Evolutionary conservation across 2,329 filamentous ascomycete species (phyloP), one percentile per base, ranked within the genome.

Genomic region (Neurospora sp.): DNA sequence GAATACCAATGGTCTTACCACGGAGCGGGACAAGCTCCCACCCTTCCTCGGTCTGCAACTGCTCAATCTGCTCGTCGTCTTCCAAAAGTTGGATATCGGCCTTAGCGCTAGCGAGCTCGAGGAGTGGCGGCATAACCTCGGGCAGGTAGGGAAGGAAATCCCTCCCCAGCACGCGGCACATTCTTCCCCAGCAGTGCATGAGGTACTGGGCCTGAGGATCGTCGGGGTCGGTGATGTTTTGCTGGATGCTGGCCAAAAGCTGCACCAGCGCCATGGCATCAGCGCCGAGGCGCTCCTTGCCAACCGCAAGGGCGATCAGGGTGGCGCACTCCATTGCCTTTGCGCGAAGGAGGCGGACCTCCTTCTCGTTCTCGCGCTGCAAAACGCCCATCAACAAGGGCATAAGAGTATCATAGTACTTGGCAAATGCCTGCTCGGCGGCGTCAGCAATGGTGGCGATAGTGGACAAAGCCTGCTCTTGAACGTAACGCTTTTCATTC

Each of bases 241-340:
- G 86, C 80, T 99, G 96, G 70, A 98, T 97, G 72, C 88, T 89
- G 68, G 92, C 94, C 68, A 99, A 86, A 28, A 97, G 86, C 76
- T 97, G 90, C 23, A 98, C 95, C 52, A 99, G 85, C 58, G 89
- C 91, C 82, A 96, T 86, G 4, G 95, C 94, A 81, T 99, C 95
- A 73, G 87, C 86, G 10, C 93, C 94, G 80, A 99, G 93, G 72
- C 92, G 91, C 76, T 96, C 92, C 80, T 96, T 96, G 68, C 96
- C 96, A 72, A 99, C 96, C 38, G 96, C 96, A 69, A 99, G 84
- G 39, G 96, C 93, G 77, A 99, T 99, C 62, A 99, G 84, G 8
- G 96, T 99, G 19, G 96, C 95, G 78, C 96, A 99, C 81, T 99
- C 96, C 96, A 99, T 99, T 3, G 96, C 96, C 84, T 99, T 99